Evolutionary conservation across 2,329 filamentous ascomycete species (phyloP).

Genomic region (Mollisiaceae sp.): DNA sequence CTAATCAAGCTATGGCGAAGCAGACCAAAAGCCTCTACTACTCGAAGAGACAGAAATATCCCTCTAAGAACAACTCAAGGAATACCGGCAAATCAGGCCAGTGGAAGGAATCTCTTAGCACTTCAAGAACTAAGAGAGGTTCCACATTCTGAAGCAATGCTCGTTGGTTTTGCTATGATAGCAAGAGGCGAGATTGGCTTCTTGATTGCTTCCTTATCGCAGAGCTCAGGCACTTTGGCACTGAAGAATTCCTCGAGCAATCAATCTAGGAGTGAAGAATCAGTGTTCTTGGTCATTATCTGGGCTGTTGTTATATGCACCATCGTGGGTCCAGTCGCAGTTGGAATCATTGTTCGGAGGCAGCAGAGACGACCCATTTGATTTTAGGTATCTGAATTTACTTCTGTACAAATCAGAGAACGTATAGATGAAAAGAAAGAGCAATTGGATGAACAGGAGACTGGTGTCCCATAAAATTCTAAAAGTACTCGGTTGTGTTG

Average conservation of each 20-base stretch:
- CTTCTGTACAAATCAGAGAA: neutral
- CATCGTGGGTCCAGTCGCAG: conserved; percentile 54
- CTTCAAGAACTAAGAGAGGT: neutral
- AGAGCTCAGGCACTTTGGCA: conserved; percentile 50
- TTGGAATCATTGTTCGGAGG: conserved; percentile 53
- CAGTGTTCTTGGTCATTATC: conserved; percentile 57
- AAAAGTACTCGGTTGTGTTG: no score
- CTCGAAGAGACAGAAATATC: neutral
- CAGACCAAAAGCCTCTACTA: neutral
- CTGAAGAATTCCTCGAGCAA: conserved; percentile 17
- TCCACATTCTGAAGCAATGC: neutral
- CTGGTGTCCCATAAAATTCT: no score
- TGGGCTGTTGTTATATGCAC: conserved; percentile 64
- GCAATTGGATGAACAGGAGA: no score
- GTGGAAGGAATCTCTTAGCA: neutral
- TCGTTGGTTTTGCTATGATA: conserved; percentile 63
- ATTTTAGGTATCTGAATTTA: neutral
- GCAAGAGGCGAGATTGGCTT: conserved; percentile 83
- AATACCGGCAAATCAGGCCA: no score
- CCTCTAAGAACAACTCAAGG: neutral
- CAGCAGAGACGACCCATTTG: conserved; percentile 40
- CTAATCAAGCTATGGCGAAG: neutral
- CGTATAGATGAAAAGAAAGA: no score
- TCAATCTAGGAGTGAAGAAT: conserved; percentile 22
- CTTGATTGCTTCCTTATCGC: conserved; percentile 71